Conservation (phyloP, 169 alveolate species). For the Besnoitia besnoiti region DNA sequence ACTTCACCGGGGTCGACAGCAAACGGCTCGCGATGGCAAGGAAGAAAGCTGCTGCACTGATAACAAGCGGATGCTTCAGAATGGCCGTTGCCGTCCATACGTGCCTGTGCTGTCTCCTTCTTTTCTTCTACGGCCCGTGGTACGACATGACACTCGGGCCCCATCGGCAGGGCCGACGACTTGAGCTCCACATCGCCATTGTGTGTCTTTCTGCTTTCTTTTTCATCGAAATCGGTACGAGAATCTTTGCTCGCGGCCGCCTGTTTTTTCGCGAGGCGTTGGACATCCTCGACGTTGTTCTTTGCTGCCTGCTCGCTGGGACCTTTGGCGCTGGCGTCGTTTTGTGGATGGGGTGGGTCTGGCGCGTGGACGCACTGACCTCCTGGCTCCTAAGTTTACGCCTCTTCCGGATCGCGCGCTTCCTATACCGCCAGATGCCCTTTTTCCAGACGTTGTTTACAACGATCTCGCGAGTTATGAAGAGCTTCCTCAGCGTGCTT, state of each 20-base stretch:
- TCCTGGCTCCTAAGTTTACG: constrained; percentile 65
- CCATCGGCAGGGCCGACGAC: neutral
- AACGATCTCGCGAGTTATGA: neutral
- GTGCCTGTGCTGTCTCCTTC: constrained; percentile 13
- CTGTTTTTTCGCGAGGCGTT: constrained; percentile 12
- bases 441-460: constrained; percentile 44
- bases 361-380: neutral
- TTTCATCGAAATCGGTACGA: neutral
- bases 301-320: neutral
- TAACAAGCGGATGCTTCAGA: neutral
- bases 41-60: constrained; percentile 3
- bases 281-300: neutral
- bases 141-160: neutral
- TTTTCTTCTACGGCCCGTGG: constrained; percentile 38
- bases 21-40: neutral
- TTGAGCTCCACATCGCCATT: neutral
- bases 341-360: neutral
- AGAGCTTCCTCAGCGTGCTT: constrained; percentile 31
- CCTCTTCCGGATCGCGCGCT: constrained; percentile 55
- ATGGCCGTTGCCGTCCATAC: neutral
- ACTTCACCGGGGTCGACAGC: neutral
- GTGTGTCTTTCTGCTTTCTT: neutral
- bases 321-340: neutral
- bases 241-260: constrained; percentile 8
- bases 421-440: constrained; percentile 52